Evolutionary conservation across 768 basidiomycete genomes (phyloP), one percentile per base, ranked within the genome.

Genomic region (Tricholoma saponaceum): DNA sequence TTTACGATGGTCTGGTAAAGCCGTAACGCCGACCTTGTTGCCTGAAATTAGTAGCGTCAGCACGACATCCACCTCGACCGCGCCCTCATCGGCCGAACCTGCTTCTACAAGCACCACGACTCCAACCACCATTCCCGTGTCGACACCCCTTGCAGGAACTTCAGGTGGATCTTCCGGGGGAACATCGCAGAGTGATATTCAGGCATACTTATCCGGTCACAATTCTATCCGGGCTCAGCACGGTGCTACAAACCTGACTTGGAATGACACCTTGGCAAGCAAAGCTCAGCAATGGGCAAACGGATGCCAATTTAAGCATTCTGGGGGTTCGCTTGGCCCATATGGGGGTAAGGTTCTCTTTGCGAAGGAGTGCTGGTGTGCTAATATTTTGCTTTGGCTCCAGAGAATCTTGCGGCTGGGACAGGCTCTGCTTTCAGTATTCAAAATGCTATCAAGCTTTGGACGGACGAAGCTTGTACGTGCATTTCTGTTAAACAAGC

Each of bases 341-440:
- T 82, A 77, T 59, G 89, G 88, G 67, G 86, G 84, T 86, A 58
- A 18, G 73, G 71, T 43, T 61, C 37, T 54, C 33, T 23, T 52
- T 7, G 8, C 44, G 12, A 22, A 30, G n/a, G n/a, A 30, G 16
- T 20, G 18, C 14, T 9, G 25, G 16, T 10, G 12, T 16, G 10
- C 53, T 55, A 13, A 51, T 35, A 51, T 22, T 50, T 56, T 25
- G 25, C 26, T 44, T 20, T 50, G 14, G 35, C 25, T 62, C n/a
- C 66, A 86, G 88, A 90, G 72, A 90, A 92, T 64, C 70, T 90
- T 59, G 86, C 88, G 55, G 88, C 87, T 54, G 88, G 87, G 8
- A 85, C 85, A n/a, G 85, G 83, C 14, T 62, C 66, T 22, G 64
- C 62, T 26, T 87, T 79, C 66, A 72, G 65, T 50, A 83, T 88